Conservation (phyloP, 1,284 basidiomycete genomes). For the Pseudozyma tsukubaensis region DNA sequence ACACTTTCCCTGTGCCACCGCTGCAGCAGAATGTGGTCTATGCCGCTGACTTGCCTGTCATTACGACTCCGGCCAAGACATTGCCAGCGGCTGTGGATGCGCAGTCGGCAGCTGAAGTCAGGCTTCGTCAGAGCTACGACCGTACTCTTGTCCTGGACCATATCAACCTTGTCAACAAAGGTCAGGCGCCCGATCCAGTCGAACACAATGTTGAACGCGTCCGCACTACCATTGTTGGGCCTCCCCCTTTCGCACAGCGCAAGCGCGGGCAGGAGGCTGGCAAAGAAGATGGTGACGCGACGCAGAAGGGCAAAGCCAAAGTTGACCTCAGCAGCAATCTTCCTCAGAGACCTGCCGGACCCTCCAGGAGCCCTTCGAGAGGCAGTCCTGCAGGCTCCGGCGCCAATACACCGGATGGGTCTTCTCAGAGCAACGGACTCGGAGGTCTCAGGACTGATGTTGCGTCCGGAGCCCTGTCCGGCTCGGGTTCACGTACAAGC, state of each 20-base stretch:
- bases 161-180: conserved; percentile 51
- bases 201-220: conserved; percentile 64
- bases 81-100: conserved; percentile 1
- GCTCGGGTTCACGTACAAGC: conserved; percentile 28
- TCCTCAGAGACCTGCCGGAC: conserved; percentile 1
- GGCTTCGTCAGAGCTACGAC: conserved; percentile 58
- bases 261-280: conserved; percentile 1
- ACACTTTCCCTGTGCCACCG: conserved; percentile 58
- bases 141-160: conserved; percentile 53
- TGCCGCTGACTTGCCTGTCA: conserved; percentile 51
- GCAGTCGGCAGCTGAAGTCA: conserved; percentile 18
- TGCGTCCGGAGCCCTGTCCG: conserved; percentile 28
- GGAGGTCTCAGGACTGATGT: conserved; percentile 34
- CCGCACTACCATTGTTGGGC: conserved; percentile 63
- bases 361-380: conserved; percentile 14
- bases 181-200: conserved; percentile 50
- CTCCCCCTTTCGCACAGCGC: conserved; percentile 33
- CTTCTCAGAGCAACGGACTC: conserved; percentile 19
- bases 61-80: conserved; percentile 19
- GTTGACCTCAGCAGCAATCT: conserved; percentile 18
- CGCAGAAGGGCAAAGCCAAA: conserved; percentile 22
- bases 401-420: conserved; percentile 36
- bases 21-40: conserved; percentile 37
- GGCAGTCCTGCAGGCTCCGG: conserved; percentile 33
- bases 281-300: conserved; percentile 1